Evolutionary conservation across 1,284 basidiomycete genomes (phyloP).

Genomic region (Athelia sp.): DNA sequence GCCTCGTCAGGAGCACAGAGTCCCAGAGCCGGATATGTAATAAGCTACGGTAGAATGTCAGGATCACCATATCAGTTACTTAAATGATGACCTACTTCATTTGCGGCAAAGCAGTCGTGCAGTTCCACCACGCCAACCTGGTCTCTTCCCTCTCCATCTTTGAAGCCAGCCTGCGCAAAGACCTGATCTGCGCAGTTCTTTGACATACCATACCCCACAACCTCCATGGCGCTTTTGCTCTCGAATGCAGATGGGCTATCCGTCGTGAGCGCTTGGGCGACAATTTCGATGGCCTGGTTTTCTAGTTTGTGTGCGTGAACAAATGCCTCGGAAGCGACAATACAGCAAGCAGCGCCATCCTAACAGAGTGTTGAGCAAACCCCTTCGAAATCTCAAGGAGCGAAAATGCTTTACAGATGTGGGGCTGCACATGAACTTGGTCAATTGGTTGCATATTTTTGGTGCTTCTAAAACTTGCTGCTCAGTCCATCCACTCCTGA

Average conservation of each 20-base stretch:
- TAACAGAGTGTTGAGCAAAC: too few relatives aligned
- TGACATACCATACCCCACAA: slow-evolving; percentile 74
- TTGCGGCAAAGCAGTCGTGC: slow-evolving; percentile 82
- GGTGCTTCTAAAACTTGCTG: slow-evolving; percentile 64
- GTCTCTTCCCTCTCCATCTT: slow-evolving; percentile 58
- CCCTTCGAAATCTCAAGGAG: neutral
- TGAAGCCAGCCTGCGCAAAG: slow-evolving; percentile 69
- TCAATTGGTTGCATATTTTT: slow-evolving; percentile 71
- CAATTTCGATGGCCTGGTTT: slow-evolving; percentile 84
- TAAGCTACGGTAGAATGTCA: slow-evolving; percentile 41
- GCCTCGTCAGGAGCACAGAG: slow-evolving; percentile 69
- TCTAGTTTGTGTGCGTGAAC: slow-evolving; percentile 71
- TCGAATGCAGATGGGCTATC: slow-evolving; percentile 64
- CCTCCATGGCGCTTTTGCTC: slow-evolving; percentile 65
- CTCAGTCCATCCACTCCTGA: slow-evolving; percentile 70
- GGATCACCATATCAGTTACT: neutral
- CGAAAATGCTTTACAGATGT: slow-evolving; percentile 49
- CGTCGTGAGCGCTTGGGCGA: slow-evolving; percentile 59
- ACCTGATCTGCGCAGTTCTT: slow-evolving; percentile 66
- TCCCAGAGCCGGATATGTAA: slow-evolving; percentile 82
- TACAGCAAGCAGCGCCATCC: slow-evolving; percentile 74
- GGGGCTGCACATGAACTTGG: slow-evolving; percentile 86
- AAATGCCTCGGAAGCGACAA: slow-evolving; percentile 80
- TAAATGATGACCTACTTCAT: slow-evolving; percentile 45
- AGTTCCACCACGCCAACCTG: slow-evolving; percentile 82